These are phyloP conservation scores for Phytopythium litorale DNA, from an alignment of 352 stramenopile genomes.

Conservation along the genomic window DNA sequence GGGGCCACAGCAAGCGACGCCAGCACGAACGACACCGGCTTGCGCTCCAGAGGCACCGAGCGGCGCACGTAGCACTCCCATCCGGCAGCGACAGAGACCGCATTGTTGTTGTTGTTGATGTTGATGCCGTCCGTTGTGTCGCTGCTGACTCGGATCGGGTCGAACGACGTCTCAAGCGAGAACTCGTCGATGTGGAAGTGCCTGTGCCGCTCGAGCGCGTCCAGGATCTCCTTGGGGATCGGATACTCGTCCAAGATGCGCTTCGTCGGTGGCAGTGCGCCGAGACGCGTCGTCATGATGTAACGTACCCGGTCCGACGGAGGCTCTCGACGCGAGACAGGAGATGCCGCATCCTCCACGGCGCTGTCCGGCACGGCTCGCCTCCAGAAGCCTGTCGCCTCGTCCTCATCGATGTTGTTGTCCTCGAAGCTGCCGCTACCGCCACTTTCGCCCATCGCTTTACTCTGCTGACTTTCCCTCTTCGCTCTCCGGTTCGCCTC, in stretches of 20 bases:
- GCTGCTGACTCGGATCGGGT: slow-evolving; percentile 23
- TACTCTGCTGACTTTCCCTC: background rate
- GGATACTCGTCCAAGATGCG: slow-evolving; percentile 70
- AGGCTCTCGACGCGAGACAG: slow-evolving; percentile 27
- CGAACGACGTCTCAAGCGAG: slow-evolving; percentile 59
- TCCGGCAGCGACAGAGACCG: slow-evolving; percentile 11
- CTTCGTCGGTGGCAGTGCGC: slow-evolving; percentile 48
- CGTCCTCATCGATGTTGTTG: slow-evolving; percentile 14
- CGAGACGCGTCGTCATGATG: slow-evolving; percentile 62
- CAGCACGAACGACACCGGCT: slow-evolving; percentile 67
- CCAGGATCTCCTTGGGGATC: slow-evolving; percentile 63
- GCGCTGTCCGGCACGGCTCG: slow-evolving; percentile 35
- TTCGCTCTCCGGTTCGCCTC: slow-evolving; percentile 13
- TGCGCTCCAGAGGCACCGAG: slow-evolving; percentile 55
- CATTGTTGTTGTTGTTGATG: background rate
- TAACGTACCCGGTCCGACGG: slow-evolving; percentile 52
- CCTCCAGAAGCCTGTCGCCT: slow-evolving; percentile 55
- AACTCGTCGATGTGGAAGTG: slow-evolving; percentile 62
- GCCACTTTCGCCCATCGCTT: background rate
- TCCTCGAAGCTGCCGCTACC: background rate
- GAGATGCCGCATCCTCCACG: slow-evolving; percentile 29
- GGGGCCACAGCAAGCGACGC: slow-evolving; percentile 44
- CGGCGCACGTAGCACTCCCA: slow-evolving; percentile 64
- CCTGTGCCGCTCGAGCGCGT: slow-evolving; percentile 55
- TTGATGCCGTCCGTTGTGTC: background rate